Evolutionary conservation across 1,284 basidiomycete species (phyloP).

Genomic region (Jaminaea rosea): DNA sequence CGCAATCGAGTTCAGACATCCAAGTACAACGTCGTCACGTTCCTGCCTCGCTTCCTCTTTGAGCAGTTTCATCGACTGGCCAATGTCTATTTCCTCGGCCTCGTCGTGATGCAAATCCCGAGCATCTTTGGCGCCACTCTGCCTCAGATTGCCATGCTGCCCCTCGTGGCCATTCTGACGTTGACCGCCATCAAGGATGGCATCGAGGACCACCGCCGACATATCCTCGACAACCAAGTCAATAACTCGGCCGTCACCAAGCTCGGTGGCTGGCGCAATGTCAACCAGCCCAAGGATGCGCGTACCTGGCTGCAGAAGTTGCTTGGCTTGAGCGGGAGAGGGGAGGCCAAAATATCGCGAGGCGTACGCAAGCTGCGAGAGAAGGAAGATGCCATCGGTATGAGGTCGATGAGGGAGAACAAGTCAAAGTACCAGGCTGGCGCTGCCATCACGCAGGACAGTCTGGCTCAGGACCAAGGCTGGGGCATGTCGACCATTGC

Average conservation of each 20-base stretch:
- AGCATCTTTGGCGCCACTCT: conserved; percentile 74
- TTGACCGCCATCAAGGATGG: conserved; percentile 92
- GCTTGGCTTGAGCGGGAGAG: conserved; percentile 55
- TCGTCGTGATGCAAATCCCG: conserved; percentile 64
- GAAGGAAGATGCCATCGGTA: conserved; percentile 58
- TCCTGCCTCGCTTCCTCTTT: conserved; percentile 57
- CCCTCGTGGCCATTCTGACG: conserved; percentile 73
- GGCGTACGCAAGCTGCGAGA: conserved; percentile 79
- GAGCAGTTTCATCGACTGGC: conserved; percentile 59
- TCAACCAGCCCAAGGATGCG: conserved; percentile 73
- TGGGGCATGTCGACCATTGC: conserved; percentile 26
- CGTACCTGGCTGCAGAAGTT: conserved; percentile 66
- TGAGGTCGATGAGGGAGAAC: conserved; percentile 7
- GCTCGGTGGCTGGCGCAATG: conserved; percentile 76
- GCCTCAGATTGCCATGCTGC: conserved; percentile 73
- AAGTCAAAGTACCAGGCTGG: background rate
- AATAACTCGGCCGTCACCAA: conserved; percentile 81
- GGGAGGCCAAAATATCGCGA: conserved; percentile 56
- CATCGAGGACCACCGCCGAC: conserved; percentile 84
- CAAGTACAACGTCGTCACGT: conserved; percentile 83
- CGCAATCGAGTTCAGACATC: conserved; percentile 91
- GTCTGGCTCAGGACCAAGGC: background rate
- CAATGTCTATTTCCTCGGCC: conserved; percentile 80
- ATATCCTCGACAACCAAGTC: conserved; percentile 76
- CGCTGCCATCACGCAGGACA: background rate